A percentile compares a stretch with the other conserved stretches of the same genome.
These are phyloP conservation scores for Pichia sp. DNA, from an alignment of 1,139 yeast genomes.

Conservation along the genomic window DNA sequence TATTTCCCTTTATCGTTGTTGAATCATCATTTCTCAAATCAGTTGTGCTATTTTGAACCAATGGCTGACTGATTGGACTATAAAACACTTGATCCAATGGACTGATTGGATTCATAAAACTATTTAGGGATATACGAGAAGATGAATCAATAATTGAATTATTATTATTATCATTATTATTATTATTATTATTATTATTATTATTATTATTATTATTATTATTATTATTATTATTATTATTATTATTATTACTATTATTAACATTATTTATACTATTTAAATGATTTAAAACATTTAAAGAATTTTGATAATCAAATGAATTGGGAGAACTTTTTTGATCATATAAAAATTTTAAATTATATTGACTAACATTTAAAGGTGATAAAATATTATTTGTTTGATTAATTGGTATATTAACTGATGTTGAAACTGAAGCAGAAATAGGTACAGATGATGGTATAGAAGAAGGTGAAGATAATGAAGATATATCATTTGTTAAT, in stretches of 20 bases:
- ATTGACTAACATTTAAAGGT: too few species aligned
- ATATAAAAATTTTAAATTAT: too few species aligned
- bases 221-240: background rate
- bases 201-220: background rate
- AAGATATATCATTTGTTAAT: too few species aligned
- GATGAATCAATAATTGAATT: background rate
- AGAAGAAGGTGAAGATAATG: too few species aligned
- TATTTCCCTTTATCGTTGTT: background rate
- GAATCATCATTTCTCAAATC: background rate
- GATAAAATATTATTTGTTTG: too few species aligned
- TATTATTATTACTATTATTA: background rate
- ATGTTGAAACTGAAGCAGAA: background rate
- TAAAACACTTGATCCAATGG: background rate
- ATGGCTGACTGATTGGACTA: background rate
- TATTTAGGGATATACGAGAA: constrained; percentile 2
- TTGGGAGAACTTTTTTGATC: too few species aligned
- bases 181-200: too few species aligned
- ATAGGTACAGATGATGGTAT: too few species aligned
- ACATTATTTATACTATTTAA: background rate
- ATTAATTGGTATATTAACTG: too few species aligned
- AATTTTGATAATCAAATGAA: too few species aligned
- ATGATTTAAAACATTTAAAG: too few species aligned
- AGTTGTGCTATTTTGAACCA: constrained; percentile 1
- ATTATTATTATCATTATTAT: background rate
- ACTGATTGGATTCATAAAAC: constrained; percentile 4